Conservation (phyloP, 306 rosid genomes). For the Datisca glomerata region DNA sequence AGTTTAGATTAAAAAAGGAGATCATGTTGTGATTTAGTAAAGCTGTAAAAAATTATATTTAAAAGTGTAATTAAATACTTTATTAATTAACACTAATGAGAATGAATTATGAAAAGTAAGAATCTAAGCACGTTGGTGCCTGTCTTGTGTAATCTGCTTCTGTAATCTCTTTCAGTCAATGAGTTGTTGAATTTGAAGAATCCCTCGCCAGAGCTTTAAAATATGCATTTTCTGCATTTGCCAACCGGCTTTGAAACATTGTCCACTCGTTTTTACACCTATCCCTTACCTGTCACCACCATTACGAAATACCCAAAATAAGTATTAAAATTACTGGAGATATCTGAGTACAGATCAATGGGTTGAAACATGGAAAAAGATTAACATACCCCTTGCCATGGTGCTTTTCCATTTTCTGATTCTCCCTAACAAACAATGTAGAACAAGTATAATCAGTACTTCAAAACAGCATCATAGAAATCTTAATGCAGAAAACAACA, state of each 20-base stretch:
- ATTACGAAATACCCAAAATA: not conserved
- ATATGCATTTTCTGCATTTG: conserved; percentile 61
- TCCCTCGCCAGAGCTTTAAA: too few relatives aligned
- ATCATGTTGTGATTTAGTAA: too few relatives aligned
- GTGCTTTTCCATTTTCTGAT: conserved; percentile 45
- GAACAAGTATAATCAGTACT: not conserved
- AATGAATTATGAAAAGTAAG: too few relatives aligned
- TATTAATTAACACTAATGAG: too few relatives aligned
- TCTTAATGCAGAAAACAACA: too few relatives aligned
- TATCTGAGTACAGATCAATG: not conserved
- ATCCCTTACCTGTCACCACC: conserved; percentile 64
- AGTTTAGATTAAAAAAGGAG: too few relatives aligned
- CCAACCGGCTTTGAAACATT: conserved; percentile 59
- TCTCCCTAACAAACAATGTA: conserved; percentile 52
- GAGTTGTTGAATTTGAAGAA: too few relatives aligned
- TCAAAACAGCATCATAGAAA: not conserved
- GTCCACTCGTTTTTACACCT: conserved; percentile 96
- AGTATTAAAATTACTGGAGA: not conserved
- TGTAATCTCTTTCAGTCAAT: too few relatives aligned
- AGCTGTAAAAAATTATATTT: too few relatives aligned
- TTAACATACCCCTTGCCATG: conserved; percentile 77
- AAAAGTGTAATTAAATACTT: too few relatives aligned
- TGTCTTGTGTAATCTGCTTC: too few relatives aligned
- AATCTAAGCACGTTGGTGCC: too few relatives aligned
- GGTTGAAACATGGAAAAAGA: not conserved